A percentile compares a stretch with the other conserved stretches of the same genome.
These are phyloP conservation scores for Closterium sp. DNA, from an alignment of 139 green algal species.

Conservation along the genomic window DNA sequence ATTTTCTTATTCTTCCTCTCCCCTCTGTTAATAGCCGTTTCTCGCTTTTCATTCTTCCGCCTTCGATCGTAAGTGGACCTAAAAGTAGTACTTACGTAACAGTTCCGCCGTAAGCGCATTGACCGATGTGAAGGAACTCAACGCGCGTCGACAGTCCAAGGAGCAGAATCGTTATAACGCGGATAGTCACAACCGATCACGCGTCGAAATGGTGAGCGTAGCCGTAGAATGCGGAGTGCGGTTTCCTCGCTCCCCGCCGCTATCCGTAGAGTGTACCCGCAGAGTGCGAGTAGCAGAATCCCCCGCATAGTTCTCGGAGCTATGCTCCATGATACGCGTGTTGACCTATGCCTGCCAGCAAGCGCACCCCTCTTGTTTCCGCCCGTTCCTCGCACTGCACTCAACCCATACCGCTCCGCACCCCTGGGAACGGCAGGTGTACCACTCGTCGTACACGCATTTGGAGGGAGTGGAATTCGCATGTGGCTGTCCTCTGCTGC, in stretches of 20 bases:
- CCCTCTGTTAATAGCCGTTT: neutral
- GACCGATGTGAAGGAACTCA: neutral
- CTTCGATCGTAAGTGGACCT: neutral
- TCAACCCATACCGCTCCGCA: neutral
- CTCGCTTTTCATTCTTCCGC: neutral
- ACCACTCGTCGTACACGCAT: constrained; percentile 22
- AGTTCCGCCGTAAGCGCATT: neutral
- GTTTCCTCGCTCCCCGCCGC: too few species aligned
- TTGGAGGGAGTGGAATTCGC: constrained; percentile 7
- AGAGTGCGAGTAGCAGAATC: too few species aligned
- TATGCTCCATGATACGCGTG: too few species aligned
- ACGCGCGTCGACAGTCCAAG: neutral
- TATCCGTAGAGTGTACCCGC: too few species aligned
- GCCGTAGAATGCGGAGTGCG: neutral
- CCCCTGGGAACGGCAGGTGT: constrained; percentile 2
- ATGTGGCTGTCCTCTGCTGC: constrained; percentile 17
- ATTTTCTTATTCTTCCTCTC: neutral
- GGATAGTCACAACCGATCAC: neutral
- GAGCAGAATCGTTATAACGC: neutral
- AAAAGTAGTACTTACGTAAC: too few species aligned
- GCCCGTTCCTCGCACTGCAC: neutral
- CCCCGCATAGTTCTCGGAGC: too few species aligned
- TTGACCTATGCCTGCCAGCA: neutral
- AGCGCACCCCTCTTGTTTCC: neutral
- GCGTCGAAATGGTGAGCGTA: neutral